These are phyloP conservation scores for Pythium vanterpoolii DNA, from an alignment of 352 stramenopile genomes.

Conservation along the genomic window DNA sequence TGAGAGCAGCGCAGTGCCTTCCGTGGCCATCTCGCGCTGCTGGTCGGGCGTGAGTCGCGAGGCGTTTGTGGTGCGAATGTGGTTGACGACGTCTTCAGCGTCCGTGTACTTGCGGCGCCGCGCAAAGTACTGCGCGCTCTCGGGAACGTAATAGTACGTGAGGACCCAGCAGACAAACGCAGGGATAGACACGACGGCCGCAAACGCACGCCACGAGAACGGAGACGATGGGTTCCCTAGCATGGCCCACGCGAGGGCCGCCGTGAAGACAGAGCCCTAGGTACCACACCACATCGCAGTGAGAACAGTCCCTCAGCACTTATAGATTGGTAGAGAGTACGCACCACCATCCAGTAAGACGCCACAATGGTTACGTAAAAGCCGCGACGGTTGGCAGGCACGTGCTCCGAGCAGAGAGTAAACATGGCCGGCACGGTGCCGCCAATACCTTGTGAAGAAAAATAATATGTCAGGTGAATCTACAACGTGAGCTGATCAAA, in stretches of 20 bases:
- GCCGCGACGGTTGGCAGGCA: slow-evolving; percentile 66
- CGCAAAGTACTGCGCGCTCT: slow-evolving; percentile 76
- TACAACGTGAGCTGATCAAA: no score
- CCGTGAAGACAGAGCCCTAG: slow-evolving; percentile 82
- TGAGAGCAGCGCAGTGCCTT: slow-evolving; percentile 31
- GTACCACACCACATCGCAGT: neutral
- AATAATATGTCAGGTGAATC: no score
- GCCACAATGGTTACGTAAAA: slow-evolving; percentile 86
- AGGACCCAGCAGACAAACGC: slow-evolving; percentile 64
- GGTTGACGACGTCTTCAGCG: slow-evolving; percentile 56
- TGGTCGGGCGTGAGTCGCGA: neutral
- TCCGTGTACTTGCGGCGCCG: slow-evolving; percentile 46
- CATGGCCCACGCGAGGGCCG: slow-evolving; percentile 79
- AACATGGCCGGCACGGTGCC: slow-evolving; percentile 86
- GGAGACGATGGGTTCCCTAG: slow-evolving; percentile 37
- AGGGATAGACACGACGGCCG: slow-evolving; percentile 63
- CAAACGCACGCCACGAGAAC: slow-evolving; percentile 77
- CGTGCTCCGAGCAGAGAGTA: slow-evolving; percentile 84
- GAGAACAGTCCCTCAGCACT: neutral
- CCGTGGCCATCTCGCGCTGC: slow-evolving; percentile 1
- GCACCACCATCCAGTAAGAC: slow-evolving; percentile 89
- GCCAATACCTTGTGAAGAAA: slow-evolving; percentile 67
- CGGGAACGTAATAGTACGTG: slow-evolving; percentile 70
- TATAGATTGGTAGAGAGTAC: slow-evolving; percentile 10
- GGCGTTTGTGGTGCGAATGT: slow-evolving; percentile 46